These are phyloP conservation scores for Penicillium sp. DNA, from an alignment of 2,329 filamentous ascomycete genomes.

Conservation along the genomic window DNA sequence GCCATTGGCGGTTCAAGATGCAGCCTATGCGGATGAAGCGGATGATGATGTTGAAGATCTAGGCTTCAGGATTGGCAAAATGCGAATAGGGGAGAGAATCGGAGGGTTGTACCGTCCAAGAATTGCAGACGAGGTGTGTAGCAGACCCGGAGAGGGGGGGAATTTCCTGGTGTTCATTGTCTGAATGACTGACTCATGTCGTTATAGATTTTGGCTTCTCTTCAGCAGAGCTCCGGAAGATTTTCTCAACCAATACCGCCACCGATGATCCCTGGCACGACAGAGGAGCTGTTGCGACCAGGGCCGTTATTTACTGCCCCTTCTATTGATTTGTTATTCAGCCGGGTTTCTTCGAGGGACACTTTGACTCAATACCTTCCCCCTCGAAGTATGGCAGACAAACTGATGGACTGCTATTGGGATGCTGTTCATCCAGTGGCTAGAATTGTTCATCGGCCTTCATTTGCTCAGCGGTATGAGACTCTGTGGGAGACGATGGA, in stretches of 20 bases:
- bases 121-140: slow-evolving; percentile 4
- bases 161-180: too few relatives aligned
- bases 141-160: too few relatives aligned
- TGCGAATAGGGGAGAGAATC: slow-evolving; percentile 3
- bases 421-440: slow-evolving; percentile 3
- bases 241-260: background rate
- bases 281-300: background rate
- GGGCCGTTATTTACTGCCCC: background rate
- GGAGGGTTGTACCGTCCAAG: slow-evolving; percentile 1
- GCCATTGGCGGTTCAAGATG: slow-evolving; percentile 1
- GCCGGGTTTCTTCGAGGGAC: background rate
- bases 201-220: slow-evolving; percentile 1
- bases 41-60: slow-evolving; percentile 4
- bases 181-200: too few relatives aligned
- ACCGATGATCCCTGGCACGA: background rate
- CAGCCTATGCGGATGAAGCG: slow-evolving; percentile 1
- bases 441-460: background rate
- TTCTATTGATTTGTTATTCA: background rate
- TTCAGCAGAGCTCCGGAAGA: background rate
- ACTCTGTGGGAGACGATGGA: slow-evolving; percentile 1
- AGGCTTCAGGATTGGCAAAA: slow-evolving; percentile 1
- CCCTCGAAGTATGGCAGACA: background rate
- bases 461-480: slow-evolving; percentile 5
- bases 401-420: background rate
- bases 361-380: background rate